Conservation (phyloP, 306 rosid species). For the Benincasa hispida region DNA sequence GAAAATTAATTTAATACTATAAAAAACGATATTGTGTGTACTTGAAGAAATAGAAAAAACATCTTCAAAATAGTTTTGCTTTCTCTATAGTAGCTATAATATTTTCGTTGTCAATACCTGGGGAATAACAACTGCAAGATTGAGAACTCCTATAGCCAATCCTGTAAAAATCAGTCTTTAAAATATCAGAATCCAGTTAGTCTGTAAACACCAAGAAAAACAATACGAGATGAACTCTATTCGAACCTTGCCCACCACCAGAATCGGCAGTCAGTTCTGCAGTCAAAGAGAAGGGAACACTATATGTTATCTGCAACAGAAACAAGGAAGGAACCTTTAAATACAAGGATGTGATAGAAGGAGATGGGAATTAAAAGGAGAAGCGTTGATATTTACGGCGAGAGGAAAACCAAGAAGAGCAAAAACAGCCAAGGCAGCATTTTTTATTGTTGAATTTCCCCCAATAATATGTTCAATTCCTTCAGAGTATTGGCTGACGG, state of each 20-base stretch:
- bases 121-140: constrained; percentile 93
- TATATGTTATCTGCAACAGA: constrained; percentile 80
- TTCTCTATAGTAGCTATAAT: not conserved
- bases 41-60: not conserved
- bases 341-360: not conserved
- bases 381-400: constrained; percentile 48
- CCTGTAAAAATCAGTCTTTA: constrained; percentile 41
- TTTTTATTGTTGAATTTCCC: constrained; percentile 53
- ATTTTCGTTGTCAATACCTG: constrained; percentile 40
- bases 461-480: constrained; percentile 69
- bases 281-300: constrained; percentile 90
- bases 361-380: not conserved
- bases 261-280: constrained; percentile 89
- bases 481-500: constrained; percentile 38
- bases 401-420: constrained; percentile 96
- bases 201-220: constrained; percentile 2
- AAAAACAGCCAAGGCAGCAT: constrained; percentile 75
- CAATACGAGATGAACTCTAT: constrained; percentile 4
- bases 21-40: not conserved
- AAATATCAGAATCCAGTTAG: constrained; percentile 13
- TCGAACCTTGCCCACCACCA: constrained; percentile 93
- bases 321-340: constrained; percentile 8
- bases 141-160: constrained; percentile 91
- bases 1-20: not conserved
- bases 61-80: not conserved